phyloP scores from a whole-genome alignment of 2,329 filamentous ascomycete species.

The Xylogone sp. region DNA sequence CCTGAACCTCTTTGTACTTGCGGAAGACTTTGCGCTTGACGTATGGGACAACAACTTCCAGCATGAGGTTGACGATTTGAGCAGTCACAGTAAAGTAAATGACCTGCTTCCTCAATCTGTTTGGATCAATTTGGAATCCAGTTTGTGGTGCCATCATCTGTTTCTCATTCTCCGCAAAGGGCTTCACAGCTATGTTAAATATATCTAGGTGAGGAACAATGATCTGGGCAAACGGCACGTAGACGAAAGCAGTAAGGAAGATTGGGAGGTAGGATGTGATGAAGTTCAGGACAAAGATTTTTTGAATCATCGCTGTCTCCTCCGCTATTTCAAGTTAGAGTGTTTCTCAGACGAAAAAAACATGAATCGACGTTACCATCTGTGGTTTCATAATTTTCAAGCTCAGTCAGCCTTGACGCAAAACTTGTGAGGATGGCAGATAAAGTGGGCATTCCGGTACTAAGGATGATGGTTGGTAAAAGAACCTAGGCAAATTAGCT shows the following conservation, averaged over 20 bases:
- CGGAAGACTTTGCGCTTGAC: constrained; percentile 73
- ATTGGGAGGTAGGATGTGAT: constrained; percentile 92
- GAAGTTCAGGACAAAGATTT: constrained; percentile 95
- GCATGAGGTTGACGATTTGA: constrained; percentile 80
- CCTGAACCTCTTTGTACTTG: constrained; percentile 75
- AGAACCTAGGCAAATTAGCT: constrained; percentile 58
- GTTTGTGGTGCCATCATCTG: constrained; percentile 53
- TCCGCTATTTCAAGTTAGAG: constrained; percentile 49
- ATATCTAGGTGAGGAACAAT: constrained; percentile 84
- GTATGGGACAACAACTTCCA: constrained; percentile 83
- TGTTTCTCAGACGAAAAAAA: constrained; percentile 8
- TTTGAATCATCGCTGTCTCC: constrained; percentile 79
- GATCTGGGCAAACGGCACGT: constrained; percentile 83
- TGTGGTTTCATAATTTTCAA: constrained; percentile 89
- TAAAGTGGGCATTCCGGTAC: constrained; percentile 73
- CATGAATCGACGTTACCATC: constrained; percentile 44
- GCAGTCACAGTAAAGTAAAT: constrained; percentile 96
- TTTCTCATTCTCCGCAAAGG: constrained; percentile 72
- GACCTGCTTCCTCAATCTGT: constrained; percentile 82
- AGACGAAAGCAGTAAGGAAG: constrained; percentile 91
- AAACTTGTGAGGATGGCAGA: constrained; percentile 71
- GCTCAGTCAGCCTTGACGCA: constrained; percentile 72
- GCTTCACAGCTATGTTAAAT: constrained; percentile 70
- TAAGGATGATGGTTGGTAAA: constrained; percentile 84
- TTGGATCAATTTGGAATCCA: constrained; percentile 77